phyloP scores from a whole-genome alignment of 225 moss, liverwort and hornwort species.

The Sphagnum contortum region DNA sequence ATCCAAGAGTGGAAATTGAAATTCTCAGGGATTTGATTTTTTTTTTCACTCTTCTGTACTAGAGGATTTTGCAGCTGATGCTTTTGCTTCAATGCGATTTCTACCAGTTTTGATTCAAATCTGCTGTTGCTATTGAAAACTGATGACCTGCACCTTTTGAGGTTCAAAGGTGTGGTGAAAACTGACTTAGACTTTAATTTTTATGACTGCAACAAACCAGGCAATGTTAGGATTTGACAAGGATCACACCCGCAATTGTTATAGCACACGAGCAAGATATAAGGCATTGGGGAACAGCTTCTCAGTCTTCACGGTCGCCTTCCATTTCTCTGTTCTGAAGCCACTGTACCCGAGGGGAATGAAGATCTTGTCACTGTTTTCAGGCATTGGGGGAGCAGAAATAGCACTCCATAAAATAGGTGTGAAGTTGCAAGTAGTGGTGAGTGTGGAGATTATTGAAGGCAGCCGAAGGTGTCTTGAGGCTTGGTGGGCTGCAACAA shows the following conservation, averaged over 20 bases:
- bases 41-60: background rate
- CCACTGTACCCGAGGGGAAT: constrained; percentile 53
- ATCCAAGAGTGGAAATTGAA: too few relatives aligned
- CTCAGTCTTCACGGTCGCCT: constrained; percentile 72
- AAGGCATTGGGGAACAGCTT: constrained; percentile 75
- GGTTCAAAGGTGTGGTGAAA: too few relatives aligned
- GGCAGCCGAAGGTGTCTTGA: constrained; percentile 48
- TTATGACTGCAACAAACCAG: constrained; percentile 3
- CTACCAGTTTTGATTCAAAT: too few relatives aligned
- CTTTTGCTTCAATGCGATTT: too few relatives aligned
- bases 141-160: too few relatives aligned
- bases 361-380: constrained; percentile 65
- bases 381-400: constrained; percentile 91
- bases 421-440: constrained; percentile 51
- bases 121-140: too few relatives aligned
- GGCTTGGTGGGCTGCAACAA: constrained; percentile 61
- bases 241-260: constrained; percentile 39
- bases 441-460: constrained; percentile 73
- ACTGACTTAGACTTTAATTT: too few relatives aligned
- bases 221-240: constrained; percentile 65
- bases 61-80: constrained; percentile 3
- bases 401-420: constrained; percentile 75
- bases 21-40: background rate
- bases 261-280: constrained; percentile 29
- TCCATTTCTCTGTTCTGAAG: constrained; percentile 70